Conservation (phyloP, 2,329 filamentous ascomycete genomes). For the Bisporella sp. region DNA sequence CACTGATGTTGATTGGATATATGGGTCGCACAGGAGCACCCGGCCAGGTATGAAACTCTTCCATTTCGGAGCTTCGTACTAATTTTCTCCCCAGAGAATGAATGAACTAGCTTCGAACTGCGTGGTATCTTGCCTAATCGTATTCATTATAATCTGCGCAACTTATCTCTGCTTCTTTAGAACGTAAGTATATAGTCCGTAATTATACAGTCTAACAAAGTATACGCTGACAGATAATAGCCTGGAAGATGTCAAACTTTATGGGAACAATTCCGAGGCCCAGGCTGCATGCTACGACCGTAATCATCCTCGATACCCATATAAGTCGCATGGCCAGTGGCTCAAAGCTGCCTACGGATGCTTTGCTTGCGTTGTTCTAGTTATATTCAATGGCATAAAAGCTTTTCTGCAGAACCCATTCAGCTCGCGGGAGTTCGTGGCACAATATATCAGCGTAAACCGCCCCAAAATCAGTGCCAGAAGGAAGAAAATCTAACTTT, state of each 20-base stretch:
- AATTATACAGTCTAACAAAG: neutral
- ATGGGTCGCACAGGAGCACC: slow-evolving; percentile 31
- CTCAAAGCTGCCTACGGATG: slow-evolving; percentile 30
- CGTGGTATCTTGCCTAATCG: slow-evolving; percentile 32
- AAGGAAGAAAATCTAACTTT: neutral
- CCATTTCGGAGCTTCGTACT: neutral
- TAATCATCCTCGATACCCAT: slow-evolving; percentile 29
- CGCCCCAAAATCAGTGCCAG: neutral
- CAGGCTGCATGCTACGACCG: slow-evolving; percentile 30
- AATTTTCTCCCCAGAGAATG: slow-evolving; percentile 23
- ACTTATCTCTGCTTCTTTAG: slow-evolving; percentile 33
- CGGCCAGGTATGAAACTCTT: slow-evolving; percentile 25
- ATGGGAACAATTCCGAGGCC: slow-evolving; percentile 31
- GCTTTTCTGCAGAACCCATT: slow-evolving; percentile 30
- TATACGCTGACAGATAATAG: slow-evolving; percentile 13
- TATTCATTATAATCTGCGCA: slow-evolving; percentile 33
- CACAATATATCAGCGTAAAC: slow-evolving; percentile 34
- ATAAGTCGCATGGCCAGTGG: slow-evolving; percentile 33
- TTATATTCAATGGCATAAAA: slow-evolving; percentile 29
- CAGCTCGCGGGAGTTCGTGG: slow-evolving; percentile 28
- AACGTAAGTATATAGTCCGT: slow-evolving; percentile 20
- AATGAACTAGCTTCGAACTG: slow-evolving; percentile 31
- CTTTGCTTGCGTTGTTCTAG: slow-evolving; percentile 25
- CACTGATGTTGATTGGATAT: slow-evolving; percentile 32
- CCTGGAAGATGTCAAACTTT: slow-evolving; percentile 30